These are phyloP conservation scores for Leptographium lundbergii DNA, from an alignment of 2,329 filamentous ascomycete species.

Conservation along the genomic window DNA sequence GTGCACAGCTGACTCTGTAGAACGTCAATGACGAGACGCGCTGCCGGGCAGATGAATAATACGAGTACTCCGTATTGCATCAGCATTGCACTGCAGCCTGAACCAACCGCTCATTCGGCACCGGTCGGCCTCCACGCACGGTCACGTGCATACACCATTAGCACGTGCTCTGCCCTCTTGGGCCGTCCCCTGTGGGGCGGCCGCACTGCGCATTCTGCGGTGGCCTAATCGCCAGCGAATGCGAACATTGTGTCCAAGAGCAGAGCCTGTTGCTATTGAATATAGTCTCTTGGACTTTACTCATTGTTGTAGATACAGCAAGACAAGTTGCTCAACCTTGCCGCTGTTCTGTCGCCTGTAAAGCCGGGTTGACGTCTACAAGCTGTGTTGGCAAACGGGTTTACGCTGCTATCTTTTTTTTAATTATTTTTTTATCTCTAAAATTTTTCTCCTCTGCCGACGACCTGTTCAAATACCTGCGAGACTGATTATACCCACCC, in stretches of 20 bases:
- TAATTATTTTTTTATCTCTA: background rate
- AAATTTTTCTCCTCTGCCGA: conserved; percentile 3
- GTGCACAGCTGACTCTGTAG: background rate
- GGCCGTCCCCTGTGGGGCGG: background rate
- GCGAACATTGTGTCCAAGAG: background rate
- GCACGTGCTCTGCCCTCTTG: conserved; percentile 2
- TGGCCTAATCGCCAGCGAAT: background rate
- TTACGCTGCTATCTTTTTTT: background rate
- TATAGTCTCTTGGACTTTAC: background rate
- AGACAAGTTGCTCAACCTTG: background rate
- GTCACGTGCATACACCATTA: background rate
- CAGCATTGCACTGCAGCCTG: background rate
- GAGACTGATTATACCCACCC: background rate
- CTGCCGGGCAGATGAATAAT: background rate
- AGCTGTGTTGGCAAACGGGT: background rate
- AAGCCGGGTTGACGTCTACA: background rate
- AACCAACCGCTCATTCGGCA: background rate
- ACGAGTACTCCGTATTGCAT: too few relatives aligned
- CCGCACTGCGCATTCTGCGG: background rate
- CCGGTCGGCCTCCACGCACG: background rate
- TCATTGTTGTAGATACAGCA: background rate
- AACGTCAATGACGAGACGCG: background rate
- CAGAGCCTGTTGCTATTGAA: background rate
- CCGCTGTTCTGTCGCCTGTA: background rate
- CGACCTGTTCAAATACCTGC: background rate